These are phyloP conservation scores for Trichosporon ovoides DNA, from an alignment of 1,284 basidiomycete genomes.

Conservation along the genomic window DNA sequence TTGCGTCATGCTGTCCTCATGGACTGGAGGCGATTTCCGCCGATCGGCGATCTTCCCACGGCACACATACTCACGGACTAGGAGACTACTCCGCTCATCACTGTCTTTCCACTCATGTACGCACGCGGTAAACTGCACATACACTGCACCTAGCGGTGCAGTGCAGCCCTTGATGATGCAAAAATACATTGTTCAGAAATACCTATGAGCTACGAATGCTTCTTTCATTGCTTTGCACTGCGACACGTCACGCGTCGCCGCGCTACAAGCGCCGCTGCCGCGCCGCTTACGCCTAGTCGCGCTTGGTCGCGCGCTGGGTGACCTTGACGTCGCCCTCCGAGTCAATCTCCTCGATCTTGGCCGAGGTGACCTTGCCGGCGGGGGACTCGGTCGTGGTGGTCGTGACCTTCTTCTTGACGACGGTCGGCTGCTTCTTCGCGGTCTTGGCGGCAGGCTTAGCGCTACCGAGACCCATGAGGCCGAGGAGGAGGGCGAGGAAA, in stretches of 20 bases:
- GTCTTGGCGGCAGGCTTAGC: constrained; percentile 14
- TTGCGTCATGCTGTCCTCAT: too few relatives aligned
- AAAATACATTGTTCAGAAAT: constrained; percentile 6
- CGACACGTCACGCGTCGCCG: too few relatives aligned
- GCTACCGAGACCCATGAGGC: constrained; percentile 71
- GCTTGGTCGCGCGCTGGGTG: constrained; percentile 35
- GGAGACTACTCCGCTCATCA: too few relatives aligned
- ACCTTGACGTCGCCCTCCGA: constrained; percentile 25
- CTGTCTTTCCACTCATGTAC: too few relatives aligned
- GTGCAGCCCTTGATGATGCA: background rate
- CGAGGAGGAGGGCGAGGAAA: constrained; percentile 73
- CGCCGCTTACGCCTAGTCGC: constrained; percentile 9
- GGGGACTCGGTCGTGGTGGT: constrained; percentile 32
- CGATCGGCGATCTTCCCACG: too few relatives aligned
- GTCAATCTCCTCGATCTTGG: constrained; percentile 23
- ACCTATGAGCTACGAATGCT: constrained; percentile 2
- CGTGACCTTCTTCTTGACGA: constrained; percentile 44
- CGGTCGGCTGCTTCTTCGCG: constrained; percentile 20
- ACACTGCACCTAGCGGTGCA: background rate
- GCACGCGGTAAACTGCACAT: too few relatives aligned
- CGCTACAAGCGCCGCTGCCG: too few relatives aligned
- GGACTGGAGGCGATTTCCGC: too few relatives aligned
- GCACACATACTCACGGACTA: too few relatives aligned
- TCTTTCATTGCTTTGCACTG: too few relatives aligned
- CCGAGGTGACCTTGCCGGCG: constrained; percentile 23